Evolutionary conservation across 1,284 basidiomycete species (phyloP), one percentile per base, ranked within the genome.

Genomic region (Cryptococcus jaspeensis): DNA sequence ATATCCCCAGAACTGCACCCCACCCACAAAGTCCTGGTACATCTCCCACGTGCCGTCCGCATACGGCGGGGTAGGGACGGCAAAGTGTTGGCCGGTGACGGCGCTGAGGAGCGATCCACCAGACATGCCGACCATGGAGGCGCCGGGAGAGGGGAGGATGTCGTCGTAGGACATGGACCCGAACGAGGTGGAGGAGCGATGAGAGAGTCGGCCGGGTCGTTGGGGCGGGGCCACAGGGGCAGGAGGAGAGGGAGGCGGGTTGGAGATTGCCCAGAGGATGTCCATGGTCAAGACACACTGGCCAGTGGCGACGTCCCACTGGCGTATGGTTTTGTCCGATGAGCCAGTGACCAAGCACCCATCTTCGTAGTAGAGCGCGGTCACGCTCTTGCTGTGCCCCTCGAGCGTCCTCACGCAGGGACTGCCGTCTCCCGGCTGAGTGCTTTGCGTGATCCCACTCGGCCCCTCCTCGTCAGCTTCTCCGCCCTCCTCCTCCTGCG

Each of bases 231-330:
- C 81, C 63, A 63, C 59, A 69, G 81, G 35, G 80, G 77, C 57
- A 80, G 72, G 53, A 75, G 61, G 83, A 66, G 81, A 57, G 15
- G 61, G 73, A 9, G 87, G 83, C 1, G 92, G 87, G 78, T 99
- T 95, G 16, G 92, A 92, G 66, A 99, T 97, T 3, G 95, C 95
- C 96, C 96, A 99, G 18, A 99, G 85, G 60, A 99, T 96, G 78
- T 99, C 96, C 96, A 99, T 99, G 12, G 95, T 96, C 81, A 97
- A 87, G 50, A 99, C 88, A 75, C 95, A 98, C 81, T 99, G 95
- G 5, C 95, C 95, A 0, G 95, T 98, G 40, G 86, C 85, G 55
- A 99, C 84, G 73, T 99, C 95, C 96, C 96, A 99, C 76, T 99
- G 94, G 2, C 95, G 88, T 57, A 99, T 83, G 1, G 96, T 99